Percentiles rank a stretch among this genome's conserved stretches.
Evolutionary conservation across 495 filamentous ascomycete genomes (phyloP).

Genomic region (Xylaria cubensis): DNA sequence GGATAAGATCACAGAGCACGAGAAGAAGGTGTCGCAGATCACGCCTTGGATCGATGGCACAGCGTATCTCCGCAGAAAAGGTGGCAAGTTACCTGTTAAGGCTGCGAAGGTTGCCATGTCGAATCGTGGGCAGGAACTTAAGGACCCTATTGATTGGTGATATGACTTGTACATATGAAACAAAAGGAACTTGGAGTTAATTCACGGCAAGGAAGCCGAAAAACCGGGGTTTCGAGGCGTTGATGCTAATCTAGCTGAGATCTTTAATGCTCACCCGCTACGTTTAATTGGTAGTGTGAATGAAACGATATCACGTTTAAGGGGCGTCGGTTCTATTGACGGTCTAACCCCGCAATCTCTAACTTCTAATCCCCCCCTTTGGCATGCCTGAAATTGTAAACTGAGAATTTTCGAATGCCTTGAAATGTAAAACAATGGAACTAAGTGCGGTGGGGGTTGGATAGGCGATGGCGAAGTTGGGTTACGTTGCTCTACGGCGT

Average conservation of each 20-base stretch:
- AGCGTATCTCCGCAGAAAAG: slow-evolving; percentile 77
- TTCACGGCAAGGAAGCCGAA: background rate
- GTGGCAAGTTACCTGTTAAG: slow-evolving; percentile 76
- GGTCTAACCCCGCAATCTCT: background rate
- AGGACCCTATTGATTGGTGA: slow-evolving; percentile 93
- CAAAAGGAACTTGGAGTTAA: slow-evolving; percentile 19
- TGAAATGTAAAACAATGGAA: background rate
- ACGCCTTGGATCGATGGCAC: slow-evolving; percentile 94
- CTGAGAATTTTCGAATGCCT: background rate
- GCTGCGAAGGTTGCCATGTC: slow-evolving; percentile 87
- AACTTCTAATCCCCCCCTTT: background rate
- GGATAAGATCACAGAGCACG: slow-evolving; percentile 84
- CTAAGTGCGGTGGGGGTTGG: background rate
- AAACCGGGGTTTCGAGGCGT: background rate
- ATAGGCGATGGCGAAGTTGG: background rate
- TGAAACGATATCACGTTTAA: slow-evolving; percentile 17
- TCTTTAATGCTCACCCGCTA: slow-evolving; percentile 6
- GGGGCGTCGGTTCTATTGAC: background rate
- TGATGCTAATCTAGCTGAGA: slow-evolving; percentile 4
- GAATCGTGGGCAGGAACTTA: slow-evolving; percentile 83
- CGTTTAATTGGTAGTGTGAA: slow-evolving; percentile 4
- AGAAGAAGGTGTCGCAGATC: slow-evolving; percentile 73
- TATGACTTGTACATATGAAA: background rate
- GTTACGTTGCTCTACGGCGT: background rate
- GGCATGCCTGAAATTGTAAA: background rate